Base-by-base conservation (phyloP, 179 eudicot species). In the Vitellaria paradoxa region DNA sequence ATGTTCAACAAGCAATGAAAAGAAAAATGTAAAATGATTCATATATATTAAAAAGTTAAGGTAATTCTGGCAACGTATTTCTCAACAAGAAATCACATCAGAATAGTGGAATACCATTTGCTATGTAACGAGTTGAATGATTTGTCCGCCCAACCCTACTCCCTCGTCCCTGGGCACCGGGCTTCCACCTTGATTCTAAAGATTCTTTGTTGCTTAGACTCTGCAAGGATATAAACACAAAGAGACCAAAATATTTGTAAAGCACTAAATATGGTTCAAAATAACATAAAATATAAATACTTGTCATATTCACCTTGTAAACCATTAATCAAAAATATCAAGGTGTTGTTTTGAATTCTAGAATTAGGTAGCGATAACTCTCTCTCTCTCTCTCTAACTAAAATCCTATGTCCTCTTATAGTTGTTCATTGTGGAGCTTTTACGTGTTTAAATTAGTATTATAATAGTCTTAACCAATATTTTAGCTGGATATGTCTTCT, bases 151-250 rank as follows among this genome's bases (percentile, higher is more conserved):
- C 89, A 78, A 84, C 93, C 79, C 91, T 87, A 74, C 82, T 84
- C 70, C 89, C 87, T 80, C 92, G 84, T n/a, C 89, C 87, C 72
- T 88, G 87, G 78, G 86, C 85, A 50, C 89, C 91, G 30, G 89
- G 78, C 63, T 82, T 94, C 91, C 92, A 80, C 81, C 86, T 89
- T 53, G 86, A 71, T 76, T 92, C 97, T 21, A 81, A 86, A 67
- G 87, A 60, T 81, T 94, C 97, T 81, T 87, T 90, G 80, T 60
- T 84, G 78, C 76, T 86, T 76, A 59, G 61, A 73, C 46, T 85
- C 88, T 87, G 85, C 74, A 82, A 59, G 59, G 72, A 53, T 20
- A 72, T 47, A 70, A 71, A 65, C 56, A 52, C 7, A 65, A 56
- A 42, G 11, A 13, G 17, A 24, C 46, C 12, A 76, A 65, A 37